A percentile compares a stretch with the other conserved stretches of the same genome.
Evolutionary conservation across 2,329 filamentous ascomycete genomes (phyloP).

Genomic region (Epichloe elymi): DNA sequence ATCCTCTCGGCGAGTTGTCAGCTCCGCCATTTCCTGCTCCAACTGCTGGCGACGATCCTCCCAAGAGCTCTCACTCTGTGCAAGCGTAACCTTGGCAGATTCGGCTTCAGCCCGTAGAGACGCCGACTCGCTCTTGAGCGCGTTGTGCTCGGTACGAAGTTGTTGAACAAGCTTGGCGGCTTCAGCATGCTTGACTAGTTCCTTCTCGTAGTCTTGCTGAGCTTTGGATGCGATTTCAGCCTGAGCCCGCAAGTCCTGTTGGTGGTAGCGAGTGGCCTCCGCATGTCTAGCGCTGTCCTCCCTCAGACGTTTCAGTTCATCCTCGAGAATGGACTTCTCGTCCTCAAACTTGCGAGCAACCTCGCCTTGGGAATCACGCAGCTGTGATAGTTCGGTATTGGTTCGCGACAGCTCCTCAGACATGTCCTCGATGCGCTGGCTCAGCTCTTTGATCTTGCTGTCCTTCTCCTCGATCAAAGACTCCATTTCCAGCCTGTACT

Average conservation of each 20-base stretch:
- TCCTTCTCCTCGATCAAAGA: conserved; percentile 64
- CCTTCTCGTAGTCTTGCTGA: conserved; percentile 89
- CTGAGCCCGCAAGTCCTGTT: conserved; percentile 84
- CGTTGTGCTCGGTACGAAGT: conserved; percentile 67
- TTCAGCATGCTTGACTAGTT: conserved; percentile 88
- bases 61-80: conserved; percentile 80
- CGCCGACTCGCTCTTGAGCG: conserved; percentile 66
- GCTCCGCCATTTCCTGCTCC: conserved; percentile 70
- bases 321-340: conserved; percentile 66
- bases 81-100: conserved; percentile 64
- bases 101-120: conserved; percentile 70
- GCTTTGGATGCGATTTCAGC: conserved; percentile 87
- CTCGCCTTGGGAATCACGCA: conserved; percentile 73
- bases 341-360: conserved; percentile 58
- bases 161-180: conserved; percentile 76
- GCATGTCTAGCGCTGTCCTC: conserved; percentile 71
- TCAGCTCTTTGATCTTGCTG: conserved; percentile 62
- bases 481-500: conserved; percentile 82
- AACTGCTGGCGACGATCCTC: conserved; percentile 66
- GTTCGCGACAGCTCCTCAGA: conserved; percentile 68
- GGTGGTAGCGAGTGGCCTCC: conserved; percentile 70
- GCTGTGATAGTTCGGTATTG: conserved; percentile 66
- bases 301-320: conserved; percentile 68
- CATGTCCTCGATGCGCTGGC: conserved; percentile 73
- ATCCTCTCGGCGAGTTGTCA: conserved; percentile 70